Conservation (phyloP, 1,139 yeast genomes). For the Protomyces pachydermus region DNA sequence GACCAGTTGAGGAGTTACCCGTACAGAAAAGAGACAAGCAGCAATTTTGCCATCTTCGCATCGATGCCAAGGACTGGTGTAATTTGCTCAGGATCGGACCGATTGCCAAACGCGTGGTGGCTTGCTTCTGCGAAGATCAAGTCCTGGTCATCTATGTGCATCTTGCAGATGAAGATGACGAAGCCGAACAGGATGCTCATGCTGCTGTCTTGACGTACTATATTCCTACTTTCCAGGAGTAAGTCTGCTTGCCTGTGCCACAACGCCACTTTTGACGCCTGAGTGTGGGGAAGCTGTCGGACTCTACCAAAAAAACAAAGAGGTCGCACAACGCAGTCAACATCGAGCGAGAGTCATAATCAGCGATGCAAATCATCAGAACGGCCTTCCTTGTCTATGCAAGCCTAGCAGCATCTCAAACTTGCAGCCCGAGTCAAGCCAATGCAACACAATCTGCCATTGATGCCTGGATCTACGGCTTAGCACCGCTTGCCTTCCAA, state of each 20-base stretch:
- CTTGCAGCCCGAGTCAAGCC: background rate
- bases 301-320: too few relatives aligned
- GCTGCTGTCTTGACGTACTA: constrained; percentile 34
- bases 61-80: constrained; percentile 40
- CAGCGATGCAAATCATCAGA: too few relatives aligned
- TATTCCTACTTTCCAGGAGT: constrained; percentile 27
- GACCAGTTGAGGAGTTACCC: constrained; percentile 21
- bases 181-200: constrained; percentile 24
- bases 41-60: constrained; percentile 32
- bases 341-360: too few relatives aligned
- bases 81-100: constrained; percentile 37
- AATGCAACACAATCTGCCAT: background rate
- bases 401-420: background rate
- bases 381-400: too few relatives aligned
- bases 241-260: background rate
- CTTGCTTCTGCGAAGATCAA: constrained; percentile 39
- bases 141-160: constrained; percentile 40
- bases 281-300: too few relatives aligned
- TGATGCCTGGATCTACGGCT: background rate
- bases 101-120: constrained; percentile 37
- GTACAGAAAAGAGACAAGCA: constrained; percentile 28
- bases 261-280: too few relatives aligned
- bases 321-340: too few relatives aligned
- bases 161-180: constrained; percentile 35
- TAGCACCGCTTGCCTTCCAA: background rate